Evolutionary conservation across 176 grass and related monocot genomes (phyloP).

Genomic region (Poa pratensis): DNA sequence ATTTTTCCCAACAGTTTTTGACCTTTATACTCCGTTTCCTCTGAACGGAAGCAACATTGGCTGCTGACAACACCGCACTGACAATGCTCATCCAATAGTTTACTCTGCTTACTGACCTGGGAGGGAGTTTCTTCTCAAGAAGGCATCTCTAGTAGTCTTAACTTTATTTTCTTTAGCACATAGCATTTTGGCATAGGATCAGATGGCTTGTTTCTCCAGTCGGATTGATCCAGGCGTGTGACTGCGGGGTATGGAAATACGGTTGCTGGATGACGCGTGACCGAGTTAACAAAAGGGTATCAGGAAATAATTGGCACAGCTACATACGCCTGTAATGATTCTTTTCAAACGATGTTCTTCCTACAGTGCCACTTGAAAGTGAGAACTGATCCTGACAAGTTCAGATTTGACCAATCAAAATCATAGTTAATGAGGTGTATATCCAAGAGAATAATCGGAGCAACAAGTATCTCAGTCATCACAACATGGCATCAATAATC

Average conservation of each 20-base stretch:
- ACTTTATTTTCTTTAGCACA: slow-evolving; percentile 5
- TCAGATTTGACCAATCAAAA: slow-evolving; percentile 30
- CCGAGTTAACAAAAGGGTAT: slow-evolving; percentile 4
- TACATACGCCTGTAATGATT: slow-evolving; percentile 33
- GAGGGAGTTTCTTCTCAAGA: background rate
- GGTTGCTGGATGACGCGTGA: background rate
- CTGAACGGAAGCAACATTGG: slow-evolving; percentile 37
- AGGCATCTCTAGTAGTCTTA: background rate
- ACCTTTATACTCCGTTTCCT: background rate
- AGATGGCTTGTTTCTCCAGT: slow-evolving; percentile 23
- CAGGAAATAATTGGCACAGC: slow-evolving; percentile 25
- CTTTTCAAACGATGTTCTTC: slow-evolving; percentile 38
- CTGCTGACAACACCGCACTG: slow-evolving; percentile 24
- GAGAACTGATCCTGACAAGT: slow-evolving; percentile 36
- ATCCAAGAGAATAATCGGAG: slow-evolving; percentile 24
- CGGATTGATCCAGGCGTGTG: background rate
- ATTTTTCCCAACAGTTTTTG: slow-evolving; percentile 11
- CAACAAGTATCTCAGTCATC: background rate
- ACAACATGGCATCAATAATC: background rate
- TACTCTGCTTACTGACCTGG: background rate
- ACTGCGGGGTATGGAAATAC: background rate
- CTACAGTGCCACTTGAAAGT: slow-evolving; percentile 20
- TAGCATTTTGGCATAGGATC: background rate
- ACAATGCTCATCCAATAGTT: background rate
- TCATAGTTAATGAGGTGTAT: background rate